Evolutionary conservation across 2,329 filamentous ascomycete species (phyloP).

Genomic region (Cladosporium cucumerinum): DNA sequence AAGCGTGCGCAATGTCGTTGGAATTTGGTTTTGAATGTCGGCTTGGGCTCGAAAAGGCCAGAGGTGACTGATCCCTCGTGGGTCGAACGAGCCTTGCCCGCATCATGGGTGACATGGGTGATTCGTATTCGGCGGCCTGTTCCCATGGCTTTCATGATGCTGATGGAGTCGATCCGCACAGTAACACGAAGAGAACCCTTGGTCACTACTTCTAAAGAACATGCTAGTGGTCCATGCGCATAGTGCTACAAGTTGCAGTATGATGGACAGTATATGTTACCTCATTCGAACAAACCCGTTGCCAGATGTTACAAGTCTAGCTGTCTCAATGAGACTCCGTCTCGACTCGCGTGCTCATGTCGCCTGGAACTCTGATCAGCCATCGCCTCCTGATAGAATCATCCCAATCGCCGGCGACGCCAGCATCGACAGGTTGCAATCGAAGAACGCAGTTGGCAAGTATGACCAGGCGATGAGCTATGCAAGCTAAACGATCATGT

Average conservation of each 20-base stretch:
- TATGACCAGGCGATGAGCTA: not conserved
- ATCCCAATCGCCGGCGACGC: not conserved
- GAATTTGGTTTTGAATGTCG: not conserved
- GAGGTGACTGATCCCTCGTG: not conserved
- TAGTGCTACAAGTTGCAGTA: not conserved
- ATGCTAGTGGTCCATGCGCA: not conserved
- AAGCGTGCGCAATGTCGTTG: not conserved
- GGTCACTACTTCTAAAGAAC: not conserved
- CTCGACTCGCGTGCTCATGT: not conserved
- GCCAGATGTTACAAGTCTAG: not conserved
- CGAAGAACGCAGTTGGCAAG: not conserved
- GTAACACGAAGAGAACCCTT: not conserved
- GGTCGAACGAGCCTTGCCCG: not conserved
- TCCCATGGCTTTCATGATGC: not conserved
- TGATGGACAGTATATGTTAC: not conserved
- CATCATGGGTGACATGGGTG: not conserved
- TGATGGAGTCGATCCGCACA: not conserved
- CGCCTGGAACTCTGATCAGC: not conserved
- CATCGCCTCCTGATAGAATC: not conserved
- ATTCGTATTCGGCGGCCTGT: not conserved
- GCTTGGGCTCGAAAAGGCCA: not conserved
- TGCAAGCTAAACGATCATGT: not conserved
- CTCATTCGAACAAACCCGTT: not conserved
- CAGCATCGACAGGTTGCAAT: not conserved
- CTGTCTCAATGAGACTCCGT: not conserved